Conservation (phyloP, 805 yeast genomes). For the Pichia heedii region DNA sequence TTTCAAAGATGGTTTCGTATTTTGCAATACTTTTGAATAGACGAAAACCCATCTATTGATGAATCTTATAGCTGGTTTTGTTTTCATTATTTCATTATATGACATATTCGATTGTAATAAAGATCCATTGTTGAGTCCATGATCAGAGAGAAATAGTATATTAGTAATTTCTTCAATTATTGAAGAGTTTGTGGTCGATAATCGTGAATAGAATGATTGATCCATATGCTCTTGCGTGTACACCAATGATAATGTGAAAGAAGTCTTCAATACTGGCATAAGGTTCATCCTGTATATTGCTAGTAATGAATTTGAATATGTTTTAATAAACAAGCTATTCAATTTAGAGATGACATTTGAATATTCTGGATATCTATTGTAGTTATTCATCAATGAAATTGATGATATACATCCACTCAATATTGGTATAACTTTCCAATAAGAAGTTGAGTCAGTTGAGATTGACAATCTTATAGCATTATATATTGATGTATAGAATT, state of each 20-base stretch:
- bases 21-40: conserved; percentile 10
- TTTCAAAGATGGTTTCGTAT: conserved; percentile 17
- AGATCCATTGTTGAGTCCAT: conserved; percentile 19
- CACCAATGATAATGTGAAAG: background rate
- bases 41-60: conserved; percentile 40
- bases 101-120: background rate
- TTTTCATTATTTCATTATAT: conserved; percentile 1
- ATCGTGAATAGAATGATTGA: background rate
- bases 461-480: conserved; percentile 1
- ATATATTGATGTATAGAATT: conserved; percentile 28
- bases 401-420: conserved; percentile 37
- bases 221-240: conserved; percentile 1
- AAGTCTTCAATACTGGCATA: background rate
- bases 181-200: conserved; percentile 6
- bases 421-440: conserved; percentile 42
- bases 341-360: conserved; percentile 15
- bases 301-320: background rate
- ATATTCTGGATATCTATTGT: conserved; percentile 21
- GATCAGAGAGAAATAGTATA: conserved; percentile 6
- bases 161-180: conserved; percentile 12
- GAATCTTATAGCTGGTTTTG: conserved; percentile 38
- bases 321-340: background rate
- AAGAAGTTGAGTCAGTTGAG: conserved; percentile 9
- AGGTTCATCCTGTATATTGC: background rate
- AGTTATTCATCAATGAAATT: conserved; percentile 18